A percentile compares a stretch with the other conserved stretches of the same genome.
phyloP scores from a whole-genome alignment of 2,329 filamentous ascomycete species.

The Beauveria medogensis region DNA sequence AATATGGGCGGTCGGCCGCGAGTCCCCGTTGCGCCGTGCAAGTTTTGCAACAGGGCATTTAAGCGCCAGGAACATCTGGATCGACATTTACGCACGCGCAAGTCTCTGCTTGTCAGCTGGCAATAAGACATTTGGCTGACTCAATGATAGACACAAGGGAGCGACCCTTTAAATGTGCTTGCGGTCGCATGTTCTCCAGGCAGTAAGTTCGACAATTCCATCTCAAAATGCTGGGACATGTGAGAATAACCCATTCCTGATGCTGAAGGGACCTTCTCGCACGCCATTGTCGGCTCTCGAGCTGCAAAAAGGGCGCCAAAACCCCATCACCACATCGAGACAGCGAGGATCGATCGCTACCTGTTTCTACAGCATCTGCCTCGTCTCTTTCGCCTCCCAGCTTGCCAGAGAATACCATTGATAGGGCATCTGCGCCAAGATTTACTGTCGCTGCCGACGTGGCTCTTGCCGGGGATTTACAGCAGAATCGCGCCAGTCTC shows the following conservation, averaged over 20 bases:
- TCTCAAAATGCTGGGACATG: background rate
- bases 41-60: conserved; percentile 23
- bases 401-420: background rate
- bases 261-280: conserved; percentile 11
- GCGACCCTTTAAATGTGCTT: conserved; percentile 24
- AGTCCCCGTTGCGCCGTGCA: conserved; percentile 18
- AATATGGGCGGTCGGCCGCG: conserved; percentile 13
- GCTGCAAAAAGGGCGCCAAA: background rate
- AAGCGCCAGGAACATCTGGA: conserved; percentile 24
- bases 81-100: conserved; percentile 25
- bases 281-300: conserved; percentile 12
- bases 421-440: background rate
- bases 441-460: too few relatives aligned
- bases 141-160: conserved; percentile 24
- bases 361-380: background rate
- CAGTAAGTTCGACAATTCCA: conserved; percentile 16
- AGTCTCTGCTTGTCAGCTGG: conserved; percentile 1
- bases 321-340: background rate
- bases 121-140: background rate
- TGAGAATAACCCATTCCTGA: background rate
- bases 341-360: background rate
- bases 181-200: conserved; percentile 22
- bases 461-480: too few relatives aligned
- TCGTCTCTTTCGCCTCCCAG: background rate
- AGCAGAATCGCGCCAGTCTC: too few relatives aligned